Evolutionary conservation across 2,329 filamentous ascomycete species (phyloP).

Genomic region (Aspergillus eucalypticola): DNA sequence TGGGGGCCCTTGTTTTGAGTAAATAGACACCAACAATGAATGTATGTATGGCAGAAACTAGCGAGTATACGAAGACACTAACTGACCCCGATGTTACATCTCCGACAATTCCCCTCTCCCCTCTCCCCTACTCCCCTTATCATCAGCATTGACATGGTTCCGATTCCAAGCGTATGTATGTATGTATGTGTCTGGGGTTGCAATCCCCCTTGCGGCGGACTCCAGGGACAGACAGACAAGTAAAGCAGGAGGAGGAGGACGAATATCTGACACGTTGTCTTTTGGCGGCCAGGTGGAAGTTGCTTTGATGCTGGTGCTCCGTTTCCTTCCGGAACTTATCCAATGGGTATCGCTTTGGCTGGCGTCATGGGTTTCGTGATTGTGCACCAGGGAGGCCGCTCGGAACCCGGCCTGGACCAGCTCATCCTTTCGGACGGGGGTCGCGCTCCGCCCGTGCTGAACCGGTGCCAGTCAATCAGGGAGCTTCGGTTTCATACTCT

Average conservation of each 20-base stretch:
- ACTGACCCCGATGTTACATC: not conserved
- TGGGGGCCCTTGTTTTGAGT: not conserved
- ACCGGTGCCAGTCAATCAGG: not conserved
- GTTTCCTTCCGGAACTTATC: not conserved
- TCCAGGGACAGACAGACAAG: not conserved
- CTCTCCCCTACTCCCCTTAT: not conserved
- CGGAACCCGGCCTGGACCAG: not conserved
- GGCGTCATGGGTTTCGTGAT: not conserved
- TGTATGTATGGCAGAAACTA: not conserved
- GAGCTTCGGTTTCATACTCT: not conserved
- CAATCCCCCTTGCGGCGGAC: slow-evolving; percentile 13
- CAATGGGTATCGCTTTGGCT: not conserved
- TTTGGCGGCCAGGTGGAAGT: not conserved
- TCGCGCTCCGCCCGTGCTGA: slow-evolving; percentile 1
- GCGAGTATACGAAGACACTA: not conserved
- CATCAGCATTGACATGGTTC: not conserved
- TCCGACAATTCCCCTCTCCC: not conserved
- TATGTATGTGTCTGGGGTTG: not conserved
- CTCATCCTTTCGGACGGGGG: slow-evolving; percentile 2
- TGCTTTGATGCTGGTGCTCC: not conserved
- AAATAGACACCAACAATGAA: not conserved
- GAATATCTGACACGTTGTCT: slow-evolving; percentile 2
- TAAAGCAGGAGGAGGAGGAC: not conserved
- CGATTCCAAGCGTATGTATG: not conserved
- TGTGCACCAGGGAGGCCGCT: not conserved